Evolutionary conservation across 2,329 filamentous ascomycete genomes (phyloP).

Genomic region (Neobulgaria alba): DNA sequence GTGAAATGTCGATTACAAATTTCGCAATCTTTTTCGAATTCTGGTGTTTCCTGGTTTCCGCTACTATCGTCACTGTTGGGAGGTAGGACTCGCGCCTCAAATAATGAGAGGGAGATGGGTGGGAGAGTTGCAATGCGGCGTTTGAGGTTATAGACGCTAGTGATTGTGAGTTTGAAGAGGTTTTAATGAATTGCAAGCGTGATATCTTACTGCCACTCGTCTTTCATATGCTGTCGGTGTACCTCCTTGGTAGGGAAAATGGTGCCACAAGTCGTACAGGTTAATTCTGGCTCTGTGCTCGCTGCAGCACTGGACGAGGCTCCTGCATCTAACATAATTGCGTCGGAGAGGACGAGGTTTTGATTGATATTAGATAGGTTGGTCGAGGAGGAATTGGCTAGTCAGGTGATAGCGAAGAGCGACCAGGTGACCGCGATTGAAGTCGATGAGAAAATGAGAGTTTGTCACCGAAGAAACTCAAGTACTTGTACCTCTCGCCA

Average conservation of each 20-base stretch:
- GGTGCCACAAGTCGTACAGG: not conserved
- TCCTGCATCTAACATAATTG: not conserved
- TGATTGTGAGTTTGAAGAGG: too few species aligned
- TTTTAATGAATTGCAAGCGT: too few species aligned
- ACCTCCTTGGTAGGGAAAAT: conserved; percentile 6
- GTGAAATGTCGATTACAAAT: conserved; percentile 9
- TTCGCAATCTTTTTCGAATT: conserved; percentile 10
- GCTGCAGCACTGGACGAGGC: not conserved
- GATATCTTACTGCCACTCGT: conserved; percentile 15
- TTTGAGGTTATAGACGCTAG: conserved; percentile 18
- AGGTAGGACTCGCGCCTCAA: conserved; percentile 8
- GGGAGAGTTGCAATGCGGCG: conserved; percentile 13
- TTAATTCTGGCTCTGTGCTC: not conserved
- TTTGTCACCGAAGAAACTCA: not conserved
- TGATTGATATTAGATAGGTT: too few species aligned
- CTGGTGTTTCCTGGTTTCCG: conserved; percentile 1
- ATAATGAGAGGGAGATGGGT: conserved; percentile 9
- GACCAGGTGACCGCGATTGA: not conserved
- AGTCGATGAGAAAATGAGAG: not conserved
- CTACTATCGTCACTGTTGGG: too few species aligned
- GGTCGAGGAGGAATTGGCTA: not conserved
- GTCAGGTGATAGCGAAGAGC: not conserved
- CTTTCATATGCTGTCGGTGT: conserved; percentile 11
- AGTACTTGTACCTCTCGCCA: not conserved
- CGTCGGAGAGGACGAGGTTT: too few species aligned